Evolutionary conservation across 2,329 filamentous ascomycete genomes (phyloP).

Genomic region (Acrocalymma vagum): DNA sequence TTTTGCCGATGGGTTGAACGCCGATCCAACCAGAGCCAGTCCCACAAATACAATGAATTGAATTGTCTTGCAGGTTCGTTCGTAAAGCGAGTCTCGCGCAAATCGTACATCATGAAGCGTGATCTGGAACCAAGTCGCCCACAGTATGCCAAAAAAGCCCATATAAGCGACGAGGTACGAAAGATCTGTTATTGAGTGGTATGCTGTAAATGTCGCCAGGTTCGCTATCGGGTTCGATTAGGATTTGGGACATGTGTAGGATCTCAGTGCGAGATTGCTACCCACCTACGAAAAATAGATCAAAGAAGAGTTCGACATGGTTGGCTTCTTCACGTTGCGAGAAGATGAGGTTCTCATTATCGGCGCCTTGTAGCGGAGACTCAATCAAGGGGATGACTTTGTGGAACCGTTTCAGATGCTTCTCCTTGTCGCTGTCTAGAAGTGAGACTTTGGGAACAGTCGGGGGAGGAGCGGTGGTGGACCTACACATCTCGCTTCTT

Average conservation of each 20-base stretch:
- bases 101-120: constrained; percentile 52
- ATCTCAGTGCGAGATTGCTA: too few relatives aligned
- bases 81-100: constrained; percentile 47
- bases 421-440: constrained; percentile 40
- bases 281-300: constrained; percentile 38
- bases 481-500: constrained; percentile 40
- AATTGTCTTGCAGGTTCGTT: constrained; percentile 46
- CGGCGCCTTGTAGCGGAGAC: constrained; percentile 45
- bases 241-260: too few relatives aligned
- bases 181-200: constrained; percentile 47
- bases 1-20: constrained; percentile 40
- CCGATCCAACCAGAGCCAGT: constrained; percentile 44
- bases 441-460: constrained; percentile 2
- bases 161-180: constrained; percentile 45
- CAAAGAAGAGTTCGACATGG: constrained; percentile 48
- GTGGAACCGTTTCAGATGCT: constrained; percentile 44
- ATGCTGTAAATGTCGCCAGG: constrained; percentile 49
- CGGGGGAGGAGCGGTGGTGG: background rate
- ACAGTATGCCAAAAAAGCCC: constrained; percentile 49
- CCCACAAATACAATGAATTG: constrained; percentile 50
- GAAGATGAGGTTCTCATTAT: constrained; percentile 45
- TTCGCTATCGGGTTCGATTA: constrained; percentile 49
- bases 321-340: constrained; percentile 50
- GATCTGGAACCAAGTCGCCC: constrained; percentile 50
- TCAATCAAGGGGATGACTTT: constrained; percentile 44